These are phyloP conservation scores for Cyamopsis tetragonoloba DNA, from an alignment of 306 rosid species.

Conservation along the genomic window DNA sequence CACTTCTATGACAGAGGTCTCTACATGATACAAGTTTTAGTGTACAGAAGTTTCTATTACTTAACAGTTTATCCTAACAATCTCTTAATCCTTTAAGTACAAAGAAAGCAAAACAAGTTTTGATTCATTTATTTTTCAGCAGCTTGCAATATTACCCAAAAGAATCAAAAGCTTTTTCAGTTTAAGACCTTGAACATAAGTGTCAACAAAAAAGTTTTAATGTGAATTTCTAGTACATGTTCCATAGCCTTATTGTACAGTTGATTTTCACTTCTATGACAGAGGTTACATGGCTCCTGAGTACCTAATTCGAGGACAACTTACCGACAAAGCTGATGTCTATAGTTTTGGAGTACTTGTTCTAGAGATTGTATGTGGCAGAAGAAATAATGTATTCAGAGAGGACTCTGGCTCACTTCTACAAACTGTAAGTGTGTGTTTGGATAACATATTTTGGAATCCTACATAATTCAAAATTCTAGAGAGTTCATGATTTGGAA, in stretches of 20 bases:
- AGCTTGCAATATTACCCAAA: too few relatives aligned
- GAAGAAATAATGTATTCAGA: slow-evolving; percentile 59
- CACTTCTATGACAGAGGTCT: slow-evolving; percentile 45
- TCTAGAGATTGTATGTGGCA: slow-evolving; percentile 72
- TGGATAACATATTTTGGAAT: too few relatives aligned
- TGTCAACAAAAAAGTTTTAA: not conserved
- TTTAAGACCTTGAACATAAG: not conserved
- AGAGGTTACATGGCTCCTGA: slow-evolving; percentile 98
- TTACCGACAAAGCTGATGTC: slow-evolving; percentile 82
- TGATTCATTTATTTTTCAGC: too few relatives aligned
- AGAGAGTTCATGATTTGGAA: too few relatives aligned
- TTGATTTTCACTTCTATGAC: not conserved
- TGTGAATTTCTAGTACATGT: not conserved
- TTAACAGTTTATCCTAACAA: too few relatives aligned
- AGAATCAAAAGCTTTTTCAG: too few relatives aligned
- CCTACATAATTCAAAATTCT: too few relatives aligned
- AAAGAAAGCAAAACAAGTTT: too few relatives aligned
- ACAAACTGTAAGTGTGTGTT: slow-evolving; percentile 75
- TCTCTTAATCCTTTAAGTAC: too few relatives aligned
- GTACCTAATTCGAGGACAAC: slow-evolving; percentile 81
- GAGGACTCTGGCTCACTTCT: slow-evolving; percentile 60
- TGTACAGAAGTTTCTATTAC: too few relatives aligned
- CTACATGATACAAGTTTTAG: too few relatives aligned
- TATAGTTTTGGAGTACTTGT: slow-evolving; percentile 78
- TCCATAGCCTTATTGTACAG: not conserved